Conservation (phyloP, 2,329 filamentous ascomycete genomes). For the Calycina herbarum region DNA sequence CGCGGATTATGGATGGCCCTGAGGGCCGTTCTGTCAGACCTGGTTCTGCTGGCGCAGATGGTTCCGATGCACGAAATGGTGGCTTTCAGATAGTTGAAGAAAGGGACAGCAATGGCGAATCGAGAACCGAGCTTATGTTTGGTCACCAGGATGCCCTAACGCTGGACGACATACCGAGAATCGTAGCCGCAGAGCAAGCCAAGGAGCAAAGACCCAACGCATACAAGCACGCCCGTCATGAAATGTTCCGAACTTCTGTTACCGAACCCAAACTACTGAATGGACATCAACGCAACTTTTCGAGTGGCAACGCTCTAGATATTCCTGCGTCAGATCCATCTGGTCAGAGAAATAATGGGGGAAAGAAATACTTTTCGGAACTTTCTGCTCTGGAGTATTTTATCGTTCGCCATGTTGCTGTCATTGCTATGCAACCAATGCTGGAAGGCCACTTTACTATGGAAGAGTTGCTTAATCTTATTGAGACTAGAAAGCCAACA, state of each 20-base stretch:
- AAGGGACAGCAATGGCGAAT: conserved; percentile 65
- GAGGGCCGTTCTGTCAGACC: conserved; percentile 67
- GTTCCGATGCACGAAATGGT: conserved; percentile 51
- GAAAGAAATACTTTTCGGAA: conserved; percentile 92
- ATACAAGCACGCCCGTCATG: conserved; percentile 72
- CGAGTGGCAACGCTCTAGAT: conserved; percentile 55
- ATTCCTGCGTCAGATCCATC: conserved; percentile 52
- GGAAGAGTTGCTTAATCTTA: conserved; percentile 87
- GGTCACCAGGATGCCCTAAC: conserved; percentile 89
- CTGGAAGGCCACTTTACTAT: conserved; percentile 89
- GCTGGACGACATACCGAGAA: conserved; percentile 91
- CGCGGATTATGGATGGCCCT: conserved; percentile 87
- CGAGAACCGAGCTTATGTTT: conserved; percentile 78
- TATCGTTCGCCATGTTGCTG: conserved; percentile 91
- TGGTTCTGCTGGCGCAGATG: conserved; percentile 67
- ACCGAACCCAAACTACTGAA: conserved; percentile 66
- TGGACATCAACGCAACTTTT: conserved; percentile 68
- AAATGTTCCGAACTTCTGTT: conserved; percentile 57
- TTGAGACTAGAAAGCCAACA: conserved; percentile 88
- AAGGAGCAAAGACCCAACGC: conserved; percentile 83
- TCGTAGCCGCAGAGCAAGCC: conserved; percentile 93
- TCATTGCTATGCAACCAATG: conserved; percentile 91
- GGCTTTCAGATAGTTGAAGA: conserved; percentile 82
- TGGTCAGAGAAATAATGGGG: conserved; percentile 42
- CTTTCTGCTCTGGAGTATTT: conserved; percentile 95